phyloP scores from a whole-genome alignment of 2,329 filamentous ascomycete genomes.

The Aureobasidium sp. region DNA sequence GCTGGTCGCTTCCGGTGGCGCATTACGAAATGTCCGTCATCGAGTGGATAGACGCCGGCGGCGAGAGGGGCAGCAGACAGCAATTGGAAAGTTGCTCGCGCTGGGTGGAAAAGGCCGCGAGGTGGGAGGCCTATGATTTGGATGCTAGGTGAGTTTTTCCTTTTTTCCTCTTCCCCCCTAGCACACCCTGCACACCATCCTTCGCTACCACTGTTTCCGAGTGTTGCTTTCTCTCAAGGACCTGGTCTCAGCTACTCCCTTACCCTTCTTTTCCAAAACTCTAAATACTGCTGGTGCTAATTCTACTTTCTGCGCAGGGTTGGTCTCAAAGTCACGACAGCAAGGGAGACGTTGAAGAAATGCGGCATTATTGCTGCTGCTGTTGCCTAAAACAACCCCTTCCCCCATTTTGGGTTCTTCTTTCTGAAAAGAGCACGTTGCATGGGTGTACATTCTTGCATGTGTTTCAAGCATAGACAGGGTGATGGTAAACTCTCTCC shows the following conservation, averaged over 20 bases:
- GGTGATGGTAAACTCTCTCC: too few relatives aligned
- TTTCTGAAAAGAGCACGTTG: not conserved
- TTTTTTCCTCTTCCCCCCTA: not conserved
- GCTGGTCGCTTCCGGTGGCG: constrained; percentile 63
- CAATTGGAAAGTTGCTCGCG: constrained; percentile 54
- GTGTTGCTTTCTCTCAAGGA: not conserved
- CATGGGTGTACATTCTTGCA: not conserved
- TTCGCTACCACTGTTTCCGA: not conserved
- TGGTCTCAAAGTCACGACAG: constrained; percentile 63
- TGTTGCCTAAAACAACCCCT: not conserved
- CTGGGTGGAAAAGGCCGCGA: constrained; percentile 57
- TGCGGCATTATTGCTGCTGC: constrained; percentile 17
- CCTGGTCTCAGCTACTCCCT: not conserved
- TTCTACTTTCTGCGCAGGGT: constrained; percentile 26
- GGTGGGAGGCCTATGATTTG: constrained; percentile 63
- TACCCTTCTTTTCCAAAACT: not conserved
- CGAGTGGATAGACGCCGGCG: constrained; percentile 58
- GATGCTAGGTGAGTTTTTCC: constrained; percentile 49
- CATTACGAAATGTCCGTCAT: constrained; percentile 81
- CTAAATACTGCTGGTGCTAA: not conserved
- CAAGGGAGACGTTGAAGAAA: constrained; percentile 51
- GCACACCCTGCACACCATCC: not conserved
- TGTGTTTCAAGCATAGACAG: too few relatives aligned
- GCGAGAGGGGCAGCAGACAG: constrained; percentile 29
- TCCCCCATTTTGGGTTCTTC: too few relatives aligned